Evolutionary conservation across 192 early-diverging fungal genomes (phyloP).

Genomic region (Oehlia diaphana): DNA sequence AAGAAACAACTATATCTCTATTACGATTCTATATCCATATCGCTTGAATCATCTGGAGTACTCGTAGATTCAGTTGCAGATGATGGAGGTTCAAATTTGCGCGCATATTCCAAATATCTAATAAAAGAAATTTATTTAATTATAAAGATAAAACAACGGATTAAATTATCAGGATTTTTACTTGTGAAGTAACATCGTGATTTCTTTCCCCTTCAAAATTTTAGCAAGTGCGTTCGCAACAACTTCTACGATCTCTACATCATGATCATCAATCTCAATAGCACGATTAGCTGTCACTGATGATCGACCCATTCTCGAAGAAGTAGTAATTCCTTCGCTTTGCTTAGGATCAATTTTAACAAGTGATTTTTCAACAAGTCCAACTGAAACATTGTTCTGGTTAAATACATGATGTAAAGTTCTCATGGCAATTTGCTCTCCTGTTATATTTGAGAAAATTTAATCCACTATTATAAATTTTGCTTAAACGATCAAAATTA

Average conservation of each 20-base stretch:
- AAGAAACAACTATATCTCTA: background rate
- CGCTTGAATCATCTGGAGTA: background rate
- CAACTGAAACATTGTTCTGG: constrained; percentile 1
- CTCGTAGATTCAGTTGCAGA: background rate
- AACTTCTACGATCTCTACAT: constrained; percentile 1
- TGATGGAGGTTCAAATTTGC: background rate
- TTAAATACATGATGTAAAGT: background rate
- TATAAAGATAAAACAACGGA: background rate
- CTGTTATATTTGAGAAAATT: background rate
- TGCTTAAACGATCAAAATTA: background rate
- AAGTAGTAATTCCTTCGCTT: background rate
- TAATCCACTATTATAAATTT: background rate
- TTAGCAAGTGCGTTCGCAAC: background rate
- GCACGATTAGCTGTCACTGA: background rate
- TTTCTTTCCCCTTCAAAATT: constrained; percentile 5
- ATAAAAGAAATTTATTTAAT: background rate
- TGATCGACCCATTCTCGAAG: constrained; percentile 1
- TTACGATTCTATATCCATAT: background rate
- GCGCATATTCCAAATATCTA: constrained; percentile 10
- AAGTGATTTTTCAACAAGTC: background rate
- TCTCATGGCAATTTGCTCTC: background rate
- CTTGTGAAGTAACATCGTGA: background rate
- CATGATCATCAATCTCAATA: background rate
- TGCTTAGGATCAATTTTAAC: background rate
- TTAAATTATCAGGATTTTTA: background rate